These are phyloP conservation scores for Cicer cuneatum DNA, from an alignment of 306 rosid species.

Conservation along the genomic window DNA sequence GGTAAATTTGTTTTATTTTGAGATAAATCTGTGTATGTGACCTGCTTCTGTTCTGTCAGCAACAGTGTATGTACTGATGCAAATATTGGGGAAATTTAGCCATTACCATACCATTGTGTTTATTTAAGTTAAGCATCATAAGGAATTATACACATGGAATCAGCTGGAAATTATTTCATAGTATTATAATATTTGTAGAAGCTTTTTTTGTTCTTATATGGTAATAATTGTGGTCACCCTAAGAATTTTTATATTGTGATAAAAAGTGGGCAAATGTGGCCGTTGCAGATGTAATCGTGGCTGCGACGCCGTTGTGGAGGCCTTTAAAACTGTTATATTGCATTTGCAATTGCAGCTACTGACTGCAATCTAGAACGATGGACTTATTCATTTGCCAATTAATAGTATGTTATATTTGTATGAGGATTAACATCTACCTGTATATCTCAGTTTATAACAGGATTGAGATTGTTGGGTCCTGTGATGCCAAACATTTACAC, in stretches of 20 bases:
- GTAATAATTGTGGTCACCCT: too few relatives aligned
- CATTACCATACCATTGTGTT: not conserved
- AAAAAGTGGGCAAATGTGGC: too few relatives aligned
- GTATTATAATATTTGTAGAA: conserved; percentile 4
- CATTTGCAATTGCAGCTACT: too few relatives aligned
- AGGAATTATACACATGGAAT: conserved; percentile 8
- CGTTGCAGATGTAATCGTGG: too few relatives aligned
- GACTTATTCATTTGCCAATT: not conserved
- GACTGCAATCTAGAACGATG: too few relatives aligned
- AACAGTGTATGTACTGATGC: not conserved
- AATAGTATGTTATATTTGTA: not conserved
- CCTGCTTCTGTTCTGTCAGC: conserved; percentile 31
- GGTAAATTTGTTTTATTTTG: not conserved
- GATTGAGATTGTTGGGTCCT: conserved; percentile 21
- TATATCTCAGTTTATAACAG: conserved; percentile 1
- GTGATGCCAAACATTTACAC: conserved; percentile 4
- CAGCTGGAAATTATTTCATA: conserved; percentile 7
- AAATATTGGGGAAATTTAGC: not conserved
- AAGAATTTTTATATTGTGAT: too few relatives aligned
- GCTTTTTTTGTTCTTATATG: not conserved
- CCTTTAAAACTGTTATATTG: too few relatives aligned
- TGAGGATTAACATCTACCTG: conserved; percentile 9
- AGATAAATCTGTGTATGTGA: conserved; percentile 24
- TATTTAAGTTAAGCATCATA: not conserved
- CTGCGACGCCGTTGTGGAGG: too few relatives aligned